These are phyloP conservation scores for Helianthus tuberosus DNA, from an alignment of 129 eudicot species.

Conservation along the genomic window DNA sequence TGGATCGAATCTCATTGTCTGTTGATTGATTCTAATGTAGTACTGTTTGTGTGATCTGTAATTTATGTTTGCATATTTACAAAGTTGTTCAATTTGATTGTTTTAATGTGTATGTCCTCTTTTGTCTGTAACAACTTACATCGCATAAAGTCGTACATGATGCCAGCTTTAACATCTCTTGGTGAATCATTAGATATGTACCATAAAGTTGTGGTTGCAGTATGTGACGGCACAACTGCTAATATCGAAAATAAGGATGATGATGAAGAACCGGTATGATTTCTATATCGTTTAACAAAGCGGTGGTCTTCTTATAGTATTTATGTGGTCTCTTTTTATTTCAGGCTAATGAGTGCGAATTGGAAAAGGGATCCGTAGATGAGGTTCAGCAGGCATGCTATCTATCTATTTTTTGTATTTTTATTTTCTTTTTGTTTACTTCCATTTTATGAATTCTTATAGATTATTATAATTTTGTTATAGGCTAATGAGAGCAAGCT, in stretches of 20 bases:
- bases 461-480: not conserved
- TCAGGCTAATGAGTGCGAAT: constrained; percentile 43
- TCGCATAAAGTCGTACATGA: constrained; percentile 72
- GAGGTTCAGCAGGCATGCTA: constrained; percentile 51
- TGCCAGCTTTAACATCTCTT: constrained; percentile 51
- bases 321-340: not conserved
- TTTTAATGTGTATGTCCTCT: too few species aligned
- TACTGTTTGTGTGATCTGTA: too few species aligned
- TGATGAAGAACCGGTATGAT: constrained; percentile 56
- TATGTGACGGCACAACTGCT: constrained; percentile 44
- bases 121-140: too few species aligned
- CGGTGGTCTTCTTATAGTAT: not conserved
- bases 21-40: too few species aligned
- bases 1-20: too few species aligned
- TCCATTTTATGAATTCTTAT: not conserved
- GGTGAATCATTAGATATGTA: constrained; percentile 57
- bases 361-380: constrained; percentile 38
- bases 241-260: constrained; percentile 38
- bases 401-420: not conserved
- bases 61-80: too few species aligned
- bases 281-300: constrained; percentile 2
- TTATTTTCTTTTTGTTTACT: not conserved
- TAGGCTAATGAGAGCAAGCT: constrained; percentile 54
- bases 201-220: constrained; percentile 57
- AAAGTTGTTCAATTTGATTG: too few species aligned